Percentiles rank a stretch among this genome's conserved stretches.
Evolutionary conservation across 257 asterid genomes (phyloP).

Genomic region (Petunia secreta): DNA sequence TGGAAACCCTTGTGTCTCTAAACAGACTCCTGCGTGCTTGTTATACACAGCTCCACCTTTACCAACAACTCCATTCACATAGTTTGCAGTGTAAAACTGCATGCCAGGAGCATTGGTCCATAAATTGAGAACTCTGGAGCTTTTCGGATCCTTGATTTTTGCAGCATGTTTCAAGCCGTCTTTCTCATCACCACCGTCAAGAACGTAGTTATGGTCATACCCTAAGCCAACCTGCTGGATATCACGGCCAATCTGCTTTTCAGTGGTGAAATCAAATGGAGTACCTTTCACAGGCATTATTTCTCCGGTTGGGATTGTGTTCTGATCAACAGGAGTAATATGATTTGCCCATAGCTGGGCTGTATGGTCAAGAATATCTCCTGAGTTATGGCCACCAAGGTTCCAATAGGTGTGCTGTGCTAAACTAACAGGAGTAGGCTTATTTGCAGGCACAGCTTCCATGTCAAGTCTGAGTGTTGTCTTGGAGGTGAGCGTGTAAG

Average conservation of each 20-base stretch:
- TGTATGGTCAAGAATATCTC: conserved; percentile 72
- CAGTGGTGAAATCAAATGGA: conserved; percentile 85
- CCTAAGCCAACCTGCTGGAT: conserved; percentile 84
- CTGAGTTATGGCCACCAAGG: conserved; percentile 76
- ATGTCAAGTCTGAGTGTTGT: conserved; percentile 89
- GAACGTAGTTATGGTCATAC: conserved; percentile 92
- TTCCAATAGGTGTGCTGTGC: conserved; percentile 99
- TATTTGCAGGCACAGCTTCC: conserved; percentile 81
- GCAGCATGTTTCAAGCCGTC: conserved; percentile 79
- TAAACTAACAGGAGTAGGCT: conserved; percentile 83
- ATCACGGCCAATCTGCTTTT: conserved; percentile 63
- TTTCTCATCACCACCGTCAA: conserved; percentile 71
- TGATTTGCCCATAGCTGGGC: conserved; percentile 72
- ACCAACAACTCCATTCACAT: conserved; percentile 71
- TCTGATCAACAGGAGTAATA: conserved; percentile 81
- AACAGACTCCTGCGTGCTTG: conserved; percentile 77
- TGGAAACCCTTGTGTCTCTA: conserved; percentile 97
- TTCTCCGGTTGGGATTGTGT: conserved; percentile 85
- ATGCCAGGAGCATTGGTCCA: conserved; percentile 96
- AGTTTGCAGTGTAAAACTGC: conserved; percentile 97
- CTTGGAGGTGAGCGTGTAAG: conserved; percentile 72
- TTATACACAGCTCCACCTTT: conserved; percentile 77
- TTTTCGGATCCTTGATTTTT: conserved; percentile 71
- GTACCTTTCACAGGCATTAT: conserved; percentile 74
- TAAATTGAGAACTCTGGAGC: conserved; percentile 77